Evolutionary conservation across 163 green algal genomes (phyloP).

Genomic region (Trebouxiophyceae sp.): DNA sequence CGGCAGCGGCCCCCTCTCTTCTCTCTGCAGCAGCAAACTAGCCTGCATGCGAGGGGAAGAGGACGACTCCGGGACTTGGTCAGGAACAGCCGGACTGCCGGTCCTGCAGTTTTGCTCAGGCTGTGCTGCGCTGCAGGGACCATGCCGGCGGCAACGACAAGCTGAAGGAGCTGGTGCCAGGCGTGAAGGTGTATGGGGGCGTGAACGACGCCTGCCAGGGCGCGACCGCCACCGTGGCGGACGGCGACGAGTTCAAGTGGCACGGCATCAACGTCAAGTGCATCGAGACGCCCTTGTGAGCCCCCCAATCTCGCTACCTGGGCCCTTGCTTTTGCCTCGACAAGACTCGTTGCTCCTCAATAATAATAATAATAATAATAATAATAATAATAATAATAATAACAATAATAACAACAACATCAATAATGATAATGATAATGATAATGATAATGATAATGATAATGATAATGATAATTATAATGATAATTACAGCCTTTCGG

Average conservation of each 20-base stretch:
- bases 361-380: too few species aligned
- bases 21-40: neutral
- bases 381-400: too few species aligned
- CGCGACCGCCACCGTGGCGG: neutral
- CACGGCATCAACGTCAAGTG: slow-evolving; percentile 3
- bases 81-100: neutral
- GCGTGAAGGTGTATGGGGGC: slow-evolving; percentile 7
- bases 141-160: slow-evolving; percentile 20
- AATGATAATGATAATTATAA: too few species aligned
- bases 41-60: neutral
- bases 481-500: too few species aligned
- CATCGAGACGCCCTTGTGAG: slow-evolving; percentile 15
- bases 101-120: neutral
- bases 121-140: slow-evolving; percentile 9
- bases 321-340: too few species aligned
- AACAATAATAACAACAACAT: too few species aligned
- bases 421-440: too few species aligned
- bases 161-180: slow-evolving; percentile 2
- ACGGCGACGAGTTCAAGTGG: slow-evolving; percentile 1
- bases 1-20: neutral
- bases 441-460: too few species aligned
- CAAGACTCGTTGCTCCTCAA: too few species aligned
- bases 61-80: neutral
- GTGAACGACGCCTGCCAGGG: slow-evolving; percentile 3
- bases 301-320: neutral